Base-by-base conservation (phyloP, 2,329 filamentous ascomycete species). In the Exophiala oligosperma region DNA sequence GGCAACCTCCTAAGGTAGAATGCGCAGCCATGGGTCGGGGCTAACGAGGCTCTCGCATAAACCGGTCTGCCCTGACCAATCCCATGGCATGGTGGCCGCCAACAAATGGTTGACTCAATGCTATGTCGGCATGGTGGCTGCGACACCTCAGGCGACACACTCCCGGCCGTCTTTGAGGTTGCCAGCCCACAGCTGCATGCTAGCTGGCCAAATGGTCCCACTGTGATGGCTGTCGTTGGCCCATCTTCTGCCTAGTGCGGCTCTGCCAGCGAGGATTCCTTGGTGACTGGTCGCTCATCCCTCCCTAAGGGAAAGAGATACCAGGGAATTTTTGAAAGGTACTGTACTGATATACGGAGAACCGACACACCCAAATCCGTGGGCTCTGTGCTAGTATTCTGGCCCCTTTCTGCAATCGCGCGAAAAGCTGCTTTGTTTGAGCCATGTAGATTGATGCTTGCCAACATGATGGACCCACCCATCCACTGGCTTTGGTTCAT, bases 331-430 rank as follows among this genome's bases (percentile, higher is more conserved):
- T 6, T 43, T 43, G 40, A 43, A 14, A 43, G 40, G 17, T 43
- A 43, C 40, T 43, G 17, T 43, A 43, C 40, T 43, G 40, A n/a
- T 43, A 43, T 43, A 21, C 17, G 17, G 17, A 17, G 17, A 17
- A 17, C 40, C 17, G 6, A n/a, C 40, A 43, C 40, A 17, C 40
- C 40, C 40, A 43, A 43, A 43, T 43, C 40, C 6, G 40, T 11
- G n/a, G 40, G 7, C 21, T 23, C 17, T 11, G 40, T 23, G 14
- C n/a, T n/a, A 43, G 40, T 29, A 37, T 54, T 29, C 29, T 54
- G 41, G 46, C 47, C 41, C 57, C 54, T 46, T 46, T 56, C 52
- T 56, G 43, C 32, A n/a, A 38, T 41, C 44, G 46, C 47, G 54
- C 56, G 44, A 48, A 40, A 41, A 43, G 37, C 41, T 43, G 37